Evolutionary conservation across 176 grass and related monocot genomes (phyloP).

Genomic region (Oryza longistaminata): DNA sequence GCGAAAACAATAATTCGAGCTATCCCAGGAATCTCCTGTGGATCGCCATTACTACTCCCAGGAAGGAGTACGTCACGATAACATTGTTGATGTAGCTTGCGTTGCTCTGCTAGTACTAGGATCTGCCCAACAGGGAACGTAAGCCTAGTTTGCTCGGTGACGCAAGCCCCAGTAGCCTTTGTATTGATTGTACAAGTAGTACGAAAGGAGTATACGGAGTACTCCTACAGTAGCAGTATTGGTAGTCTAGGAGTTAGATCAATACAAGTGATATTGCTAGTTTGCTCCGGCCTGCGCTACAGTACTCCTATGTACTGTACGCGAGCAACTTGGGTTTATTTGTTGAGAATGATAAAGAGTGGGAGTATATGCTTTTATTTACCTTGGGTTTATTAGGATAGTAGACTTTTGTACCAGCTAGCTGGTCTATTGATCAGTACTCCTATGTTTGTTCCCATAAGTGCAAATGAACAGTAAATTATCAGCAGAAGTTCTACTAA

Average conservation of each 20-base stretch:
- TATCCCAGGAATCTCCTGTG: conserved; percentile 38
- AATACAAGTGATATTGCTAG: too few species aligned
- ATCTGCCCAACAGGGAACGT: not conserved
- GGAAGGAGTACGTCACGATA: not conserved
- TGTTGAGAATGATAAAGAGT: too few species aligned
- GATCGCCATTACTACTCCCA: not conserved
- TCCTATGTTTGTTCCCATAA: not conserved
- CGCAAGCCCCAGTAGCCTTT: not conserved
- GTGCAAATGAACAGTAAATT: not conserved
- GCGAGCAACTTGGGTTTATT: too few species aligned
- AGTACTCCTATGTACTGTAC: too few species aligned
- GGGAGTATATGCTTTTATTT: not conserved
- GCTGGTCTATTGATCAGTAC: not conserved
- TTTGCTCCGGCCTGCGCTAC: too few species aligned
- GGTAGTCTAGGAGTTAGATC: too few species aligned
- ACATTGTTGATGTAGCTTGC: not conserved
- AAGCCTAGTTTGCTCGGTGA: not conserved
- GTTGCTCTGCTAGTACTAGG: not conserved
- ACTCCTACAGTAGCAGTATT: not conserved
- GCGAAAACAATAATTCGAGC: not conserved
- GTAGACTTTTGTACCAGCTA: conserved; percentile 7
- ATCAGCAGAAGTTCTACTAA: not conserved
- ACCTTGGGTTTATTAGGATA: not conserved
- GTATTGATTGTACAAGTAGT: not conserved
- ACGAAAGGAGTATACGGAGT: too few species aligned